Evolutionary conservation across 805 yeast genomes (phyloP).

Genomic region (Brettanomyces naardenensis): DNA sequence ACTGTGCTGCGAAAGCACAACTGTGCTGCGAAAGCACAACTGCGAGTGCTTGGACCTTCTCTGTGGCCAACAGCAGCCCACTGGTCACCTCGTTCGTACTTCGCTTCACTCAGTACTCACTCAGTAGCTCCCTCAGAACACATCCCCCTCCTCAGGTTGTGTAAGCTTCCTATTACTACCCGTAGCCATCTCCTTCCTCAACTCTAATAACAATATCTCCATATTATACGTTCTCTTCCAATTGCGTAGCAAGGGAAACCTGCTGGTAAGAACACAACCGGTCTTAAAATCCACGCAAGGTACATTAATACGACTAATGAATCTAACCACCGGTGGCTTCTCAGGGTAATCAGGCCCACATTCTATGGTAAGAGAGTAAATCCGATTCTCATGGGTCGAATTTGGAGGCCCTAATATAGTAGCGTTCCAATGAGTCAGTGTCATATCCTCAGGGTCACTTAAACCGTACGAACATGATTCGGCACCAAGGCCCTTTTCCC

Average conservation of each 20-base stretch:
- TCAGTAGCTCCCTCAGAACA: no score
- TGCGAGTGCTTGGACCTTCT: no score
- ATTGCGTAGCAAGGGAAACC: conserved; percentile 60
- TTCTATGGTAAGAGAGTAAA: conserved; percentile 71
- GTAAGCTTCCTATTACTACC: conserved; percentile 73
- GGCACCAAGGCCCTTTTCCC: conserved; percentile 95
- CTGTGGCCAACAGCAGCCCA: no score
- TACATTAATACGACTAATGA: conserved; percentile 77
- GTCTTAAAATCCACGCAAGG: conserved; percentile 74
- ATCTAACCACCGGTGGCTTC: conserved; percentile 74
- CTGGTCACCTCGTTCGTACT: no score
- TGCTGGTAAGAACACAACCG: conserved; percentile 46
- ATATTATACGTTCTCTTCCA: conserved; percentile 92
- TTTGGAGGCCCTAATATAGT: conserved; percentile 94
- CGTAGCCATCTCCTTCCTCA: conserved; percentile 85
- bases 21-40: no score
- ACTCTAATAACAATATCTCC: conserved; percentile 85
- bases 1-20: no score
- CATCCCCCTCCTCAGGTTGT: conserved; percentile 89
- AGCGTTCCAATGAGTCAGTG: conserved; percentile 96
- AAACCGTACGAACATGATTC: conserved; percentile 96
- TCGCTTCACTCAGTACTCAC: no score
- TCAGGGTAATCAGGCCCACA: conserved; percentile 88
- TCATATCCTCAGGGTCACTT: conserved; percentile 80
- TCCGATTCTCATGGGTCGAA: conserved; percentile 81